Evolutionary conservation across 495 filamentous ascomycete species (phyloP), one percentile per base, ranked within the genome.

Genomic region (Penicillium riverlandense): DNA sequence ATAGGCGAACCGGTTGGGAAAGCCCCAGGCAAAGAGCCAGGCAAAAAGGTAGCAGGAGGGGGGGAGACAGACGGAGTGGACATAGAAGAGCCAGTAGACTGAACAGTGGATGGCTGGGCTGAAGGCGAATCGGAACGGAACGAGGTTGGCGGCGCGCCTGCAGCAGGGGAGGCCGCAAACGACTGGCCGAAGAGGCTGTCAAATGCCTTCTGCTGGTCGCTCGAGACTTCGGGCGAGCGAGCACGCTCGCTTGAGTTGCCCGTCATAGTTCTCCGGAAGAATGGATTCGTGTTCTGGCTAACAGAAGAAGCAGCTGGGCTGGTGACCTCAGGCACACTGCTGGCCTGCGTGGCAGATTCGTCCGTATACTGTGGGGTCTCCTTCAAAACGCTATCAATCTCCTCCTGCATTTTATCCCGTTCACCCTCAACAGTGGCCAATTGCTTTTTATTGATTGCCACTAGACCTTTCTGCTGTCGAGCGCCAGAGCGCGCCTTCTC

Each of bases 401-500:
- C 89, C 7, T 64, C 65, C 65, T 89, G 88, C 33, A 92, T 60
- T 64, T 86, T 91, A 35, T 95, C 90, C 11, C 84, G 76, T 55
- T 97, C 92, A 29, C 73, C 77, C 62, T 98, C 94, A 47, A 82
- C 83, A 1, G 91, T 95, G 31, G 85, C 76, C 38, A 96, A 73
- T 67, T 98, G 92, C 68, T 98, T 97, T 69, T 94, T 96, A 69
- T 94, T 95, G 65, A 98, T 97, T 5, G 94, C 88, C 36, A 94
- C 92, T 35, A 96, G 66, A 8, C 92, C 92, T 64, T 94, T 96
- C 66, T 96, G 89, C 58, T 96, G 92, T 14, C 92, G 80, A 33
- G 90, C 87, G 50, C 92, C 87, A 9, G 81, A 85, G 58, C 87
- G 84, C 41, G 94, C 72, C 68, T 95, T 95, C 52, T 98, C 92